Evolutionary conservation across 805 yeast genomes (phyloP).

Genomic region (Teunomyces panamensis): DNA sequence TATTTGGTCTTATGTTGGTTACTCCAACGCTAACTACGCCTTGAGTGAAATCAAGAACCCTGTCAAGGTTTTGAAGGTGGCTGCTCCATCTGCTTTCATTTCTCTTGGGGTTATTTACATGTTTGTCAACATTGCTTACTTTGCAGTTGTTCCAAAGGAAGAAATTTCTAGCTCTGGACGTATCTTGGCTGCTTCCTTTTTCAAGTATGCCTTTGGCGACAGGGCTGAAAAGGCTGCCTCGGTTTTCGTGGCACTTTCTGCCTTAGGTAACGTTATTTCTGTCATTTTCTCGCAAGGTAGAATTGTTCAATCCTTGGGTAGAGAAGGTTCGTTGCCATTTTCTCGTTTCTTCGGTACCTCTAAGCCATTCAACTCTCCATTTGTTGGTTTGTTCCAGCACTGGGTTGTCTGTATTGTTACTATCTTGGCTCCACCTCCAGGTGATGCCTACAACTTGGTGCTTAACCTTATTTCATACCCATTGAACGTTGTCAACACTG

Average conservation of each 20-base stretch:
- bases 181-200: conserved; percentile 73
- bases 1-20: conserved; percentile 83
- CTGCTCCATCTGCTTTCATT: conserved; percentile 73
- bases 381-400: conserved; percentile 71
- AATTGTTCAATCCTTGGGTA: conserved; percentile 73
- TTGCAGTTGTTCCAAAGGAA: conserved; percentile 74
- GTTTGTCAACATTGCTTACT: conserved; percentile 75
- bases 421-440: conserved; percentile 74
- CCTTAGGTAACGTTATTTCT: conserved; percentile 77
- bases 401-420: conserved; percentile 73
- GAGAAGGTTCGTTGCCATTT: conserved; percentile 79
- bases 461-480: conserved; percentile 80
- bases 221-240: conserved; percentile 70
- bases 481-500: conserved; percentile 68
- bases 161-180: conserved; percentile 59
- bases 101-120: conserved; percentile 64
- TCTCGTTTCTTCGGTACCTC: conserved; percentile 67
- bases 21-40: conserved; percentile 80
- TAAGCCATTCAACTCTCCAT: conserved; percentile 71
- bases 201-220: conserved; percentile 66
- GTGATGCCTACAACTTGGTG: conserved; percentile 82
- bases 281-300: conserved; percentile 83
- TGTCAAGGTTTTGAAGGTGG: conserved; percentile 59
- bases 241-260: conserved; percentile 76
- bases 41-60: conserved; percentile 78